A percentile compares a stretch with the other conserved stretches of the same genome.
Conservation (phyloP, 108 stramenopile genomes). For the Aurantiochytrium sp. region DNA sequence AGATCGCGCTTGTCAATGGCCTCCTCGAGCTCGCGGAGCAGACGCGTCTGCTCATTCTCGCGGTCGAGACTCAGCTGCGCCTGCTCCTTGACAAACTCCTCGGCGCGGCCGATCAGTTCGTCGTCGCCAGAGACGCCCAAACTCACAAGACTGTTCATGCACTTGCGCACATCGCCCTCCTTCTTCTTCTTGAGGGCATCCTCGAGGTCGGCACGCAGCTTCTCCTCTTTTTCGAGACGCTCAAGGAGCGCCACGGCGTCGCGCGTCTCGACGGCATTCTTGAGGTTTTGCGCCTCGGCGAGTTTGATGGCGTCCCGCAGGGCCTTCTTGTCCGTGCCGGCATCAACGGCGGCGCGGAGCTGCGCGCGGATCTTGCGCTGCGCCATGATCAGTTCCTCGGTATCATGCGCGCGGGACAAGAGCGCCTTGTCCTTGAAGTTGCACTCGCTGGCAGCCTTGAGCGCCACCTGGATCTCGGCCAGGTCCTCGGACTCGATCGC, state of each 20-base stretch:
- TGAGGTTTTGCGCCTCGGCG: neutral
- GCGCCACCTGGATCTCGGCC: conserved; percentile 25
- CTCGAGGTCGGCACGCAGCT: neutral
- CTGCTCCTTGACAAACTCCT: neutral
- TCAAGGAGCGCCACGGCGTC: neutral
- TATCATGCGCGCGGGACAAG: neutral
- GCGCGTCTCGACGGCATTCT: neutral
- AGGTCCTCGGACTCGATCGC: conserved; percentile 35
- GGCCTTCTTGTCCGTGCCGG: conserved; percentile 24
- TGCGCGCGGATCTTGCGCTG: conserved; percentile 30
- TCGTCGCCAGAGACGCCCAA: neutral
- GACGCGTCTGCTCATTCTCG: neutral
- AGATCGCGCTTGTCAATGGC: conserved; percentile 10
- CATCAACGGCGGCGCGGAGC: conserved; percentile 19
- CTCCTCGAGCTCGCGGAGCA: neutral
- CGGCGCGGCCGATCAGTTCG: neutral
- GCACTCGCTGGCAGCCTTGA: conserved; percentile 23
- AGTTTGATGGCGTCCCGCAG: conserved; percentile 31
- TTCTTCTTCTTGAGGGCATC: neutral
- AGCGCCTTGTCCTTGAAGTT: neutral
- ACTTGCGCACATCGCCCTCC: neutral
- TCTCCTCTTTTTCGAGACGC: conserved; percentile 1
- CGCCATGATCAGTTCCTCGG: conserved; percentile 17
- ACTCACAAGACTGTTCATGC: conserved; percentile 45
- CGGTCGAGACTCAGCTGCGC: neutral